Conservation (phyloP, 768 basidiomycete genomes). For the Daedaleopsis sinensis region DNA sequence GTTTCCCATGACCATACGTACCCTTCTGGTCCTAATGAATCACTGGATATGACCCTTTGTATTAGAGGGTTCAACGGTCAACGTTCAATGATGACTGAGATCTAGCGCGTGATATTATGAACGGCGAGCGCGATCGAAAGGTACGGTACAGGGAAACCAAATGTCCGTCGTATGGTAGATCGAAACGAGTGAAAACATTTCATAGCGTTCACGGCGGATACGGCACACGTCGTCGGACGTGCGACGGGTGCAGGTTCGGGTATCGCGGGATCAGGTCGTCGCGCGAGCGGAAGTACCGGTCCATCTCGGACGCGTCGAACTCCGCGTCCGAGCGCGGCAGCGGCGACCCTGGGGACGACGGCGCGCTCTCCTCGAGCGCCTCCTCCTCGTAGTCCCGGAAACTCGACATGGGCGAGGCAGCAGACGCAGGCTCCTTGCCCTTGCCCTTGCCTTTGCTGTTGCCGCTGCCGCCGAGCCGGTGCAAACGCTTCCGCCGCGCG, state of each 20-base stretch:
- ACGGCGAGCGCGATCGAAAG: no score
- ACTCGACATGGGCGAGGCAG: constrained; percentile 1
- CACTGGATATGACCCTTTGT: no score
- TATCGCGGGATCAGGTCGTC: constrained; percentile 33
- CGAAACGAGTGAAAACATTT: no score
- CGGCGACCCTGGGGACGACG: constrained; percentile 35
- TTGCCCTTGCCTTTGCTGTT: constrained; percentile 34
- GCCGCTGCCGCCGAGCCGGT: constrained; percentile 57
- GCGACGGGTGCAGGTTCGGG: constrained; percentile 30
- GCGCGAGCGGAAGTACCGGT: constrained; percentile 64
- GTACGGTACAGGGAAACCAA: no score
- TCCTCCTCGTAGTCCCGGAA: background rate
- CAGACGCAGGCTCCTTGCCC: constrained; percentile 33
- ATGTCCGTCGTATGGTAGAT: no score
- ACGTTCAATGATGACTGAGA: no score
- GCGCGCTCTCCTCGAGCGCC: constrained; percentile 11
- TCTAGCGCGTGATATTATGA: no score
- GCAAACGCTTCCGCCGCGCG: constrained; percentile 76
- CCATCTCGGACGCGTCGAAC: constrained; percentile 74
- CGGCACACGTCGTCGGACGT: constrained; percentile 22
- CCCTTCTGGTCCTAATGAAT: no score
- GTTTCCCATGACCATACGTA: no score
- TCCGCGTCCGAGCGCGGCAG: constrained; percentile 42
- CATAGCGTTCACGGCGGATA: constrained; percentile 9
- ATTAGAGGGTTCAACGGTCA: no score